phyloP scores from a whole-genome alignment of 2,329 filamentous ascomycete species.

The Massarina eburnea region DNA sequence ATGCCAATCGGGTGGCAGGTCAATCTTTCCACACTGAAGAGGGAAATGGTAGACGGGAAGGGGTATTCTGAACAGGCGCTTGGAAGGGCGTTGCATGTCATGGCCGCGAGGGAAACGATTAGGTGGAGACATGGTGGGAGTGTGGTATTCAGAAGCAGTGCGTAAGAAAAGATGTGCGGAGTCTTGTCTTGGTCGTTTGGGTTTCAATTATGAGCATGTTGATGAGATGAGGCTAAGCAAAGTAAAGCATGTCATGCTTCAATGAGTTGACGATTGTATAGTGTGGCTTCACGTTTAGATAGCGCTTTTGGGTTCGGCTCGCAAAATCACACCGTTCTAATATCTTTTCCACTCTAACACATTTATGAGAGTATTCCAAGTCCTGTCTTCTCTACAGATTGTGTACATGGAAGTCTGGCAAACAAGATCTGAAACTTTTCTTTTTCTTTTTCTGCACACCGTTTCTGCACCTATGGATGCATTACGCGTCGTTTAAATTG shows the following conservation, averaged over 20 bases:
- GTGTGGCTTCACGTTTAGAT: background rate
- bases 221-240: background rate
- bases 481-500: too few species aligned
- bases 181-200: background rate
- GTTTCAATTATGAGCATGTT: too few species aligned
- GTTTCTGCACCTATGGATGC: too few species aligned
- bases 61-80: slow-evolving; percentile 86
- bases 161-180: slow-evolving; percentile 41
- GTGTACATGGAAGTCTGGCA: too few species aligned
- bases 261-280: background rate
- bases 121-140: slow-evolving; percentile 76
- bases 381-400: too few species aligned
- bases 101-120: slow-evolving; percentile 85
- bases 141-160: slow-evolving; percentile 73
- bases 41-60: slow-evolving; percentile 90
- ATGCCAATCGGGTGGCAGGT: slow-evolving; percentile 96
- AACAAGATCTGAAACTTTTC: too few species aligned
- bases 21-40: slow-evolving; percentile 78
- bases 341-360: too few species aligned
- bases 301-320: too few species aligned
- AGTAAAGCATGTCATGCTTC: background rate
- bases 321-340: background rate
- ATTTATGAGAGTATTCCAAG: too few species aligned
- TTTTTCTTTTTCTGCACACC: too few species aligned
- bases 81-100: slow-evolving; percentile 78